Percentiles rank a stretch among this genome's conserved stretches.
Evolutionary conservation across 108 stramenopile genomes (phyloP).

Genomic region (Cylindrotheca closterium): DNA sequence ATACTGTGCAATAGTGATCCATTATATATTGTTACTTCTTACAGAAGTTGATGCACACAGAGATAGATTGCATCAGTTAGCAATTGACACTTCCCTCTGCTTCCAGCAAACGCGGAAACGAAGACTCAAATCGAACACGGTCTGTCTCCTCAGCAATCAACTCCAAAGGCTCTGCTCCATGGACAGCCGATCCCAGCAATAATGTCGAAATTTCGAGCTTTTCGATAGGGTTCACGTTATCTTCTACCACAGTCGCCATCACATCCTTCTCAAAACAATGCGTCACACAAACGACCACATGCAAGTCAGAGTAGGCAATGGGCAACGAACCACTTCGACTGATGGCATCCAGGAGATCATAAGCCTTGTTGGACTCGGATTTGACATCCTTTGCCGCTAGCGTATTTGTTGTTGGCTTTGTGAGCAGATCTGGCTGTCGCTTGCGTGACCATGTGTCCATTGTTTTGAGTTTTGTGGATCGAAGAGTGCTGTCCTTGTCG

Average conservation of each 20-base stretch:
- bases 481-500: slow-evolving; percentile 47
- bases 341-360: slow-evolving; percentile 86
- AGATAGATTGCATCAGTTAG: too few relatives aligned
- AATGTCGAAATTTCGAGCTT: slow-evolving; percentile 78
- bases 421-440: slow-evolving; percentile 49
- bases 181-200: slow-evolving; percentile 61
- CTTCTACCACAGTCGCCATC: slow-evolving; percentile 73
- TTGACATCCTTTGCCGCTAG: slow-evolving; percentile 31
- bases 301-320: slow-evolving; percentile 63
- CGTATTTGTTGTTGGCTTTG: neutral
- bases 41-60: too few relatives aligned
- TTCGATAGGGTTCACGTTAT: slow-evolving; percentile 87
- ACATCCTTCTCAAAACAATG: slow-evolving; percentile 83
- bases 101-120: slow-evolving; percentile 16
- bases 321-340: slow-evolving; percentile 76
- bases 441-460: slow-evolving; percentile 33
- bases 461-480: slow-evolving; percentile 63
- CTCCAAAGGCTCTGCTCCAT: slow-evolving; percentile 15
- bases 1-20: too few relatives aligned
- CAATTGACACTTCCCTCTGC: too few relatives aligned
- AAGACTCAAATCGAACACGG: slow-evolving; percentile 5
- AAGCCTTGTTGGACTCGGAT: slow-evolving; percentile 65
- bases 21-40: too few relatives aligned
- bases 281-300: slow-evolving; percentile 79
- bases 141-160: slow-evolving; percentile 16